Conservation (phyloP, 768 basidiomycete genomes). For the Cyathus striatus region DNA sequence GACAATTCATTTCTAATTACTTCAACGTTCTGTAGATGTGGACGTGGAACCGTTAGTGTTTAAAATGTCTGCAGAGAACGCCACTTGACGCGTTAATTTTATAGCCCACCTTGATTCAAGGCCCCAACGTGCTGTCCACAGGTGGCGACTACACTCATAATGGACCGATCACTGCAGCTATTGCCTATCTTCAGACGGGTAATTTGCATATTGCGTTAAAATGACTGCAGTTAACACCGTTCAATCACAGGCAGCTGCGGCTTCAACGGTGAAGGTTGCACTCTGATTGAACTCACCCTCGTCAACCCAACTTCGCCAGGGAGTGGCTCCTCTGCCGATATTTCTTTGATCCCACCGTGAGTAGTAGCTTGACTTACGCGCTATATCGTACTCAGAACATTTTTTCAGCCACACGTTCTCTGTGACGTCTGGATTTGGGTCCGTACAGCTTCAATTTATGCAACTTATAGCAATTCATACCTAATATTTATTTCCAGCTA, state of each 20-base stretch:
- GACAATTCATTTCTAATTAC: no score
- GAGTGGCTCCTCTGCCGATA: constrained; percentile 26
- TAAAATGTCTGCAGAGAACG: no score
- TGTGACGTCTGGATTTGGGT: not conserved
- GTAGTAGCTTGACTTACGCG: constrained; percentile 14
- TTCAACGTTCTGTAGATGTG: no score
- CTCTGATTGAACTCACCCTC: constrained; percentile 31
- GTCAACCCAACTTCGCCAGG: constrained; percentile 23
- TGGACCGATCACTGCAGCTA: no score
- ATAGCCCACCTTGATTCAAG: no score
- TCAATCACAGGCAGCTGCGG: constrained; percentile 29
- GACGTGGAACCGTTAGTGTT: no score
- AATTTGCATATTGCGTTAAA: no score
- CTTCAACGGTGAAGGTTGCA: constrained; percentile 34
- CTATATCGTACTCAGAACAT: constrained; percentile 10
- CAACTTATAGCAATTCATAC: not conserved
- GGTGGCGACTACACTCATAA: no score
- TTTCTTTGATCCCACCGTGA: constrained; percentile 32
- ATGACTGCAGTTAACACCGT: no score
- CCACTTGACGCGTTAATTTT: no score
- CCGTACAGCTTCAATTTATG: not conserved
- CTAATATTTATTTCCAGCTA: not conserved
- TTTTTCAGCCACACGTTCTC: constrained; percentile 26
- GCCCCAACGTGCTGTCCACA: no score
- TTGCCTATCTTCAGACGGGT: no score